phyloP scores from a whole-genome alignment of 441 rosid genomes.

The Hura crepitans region DNA sequence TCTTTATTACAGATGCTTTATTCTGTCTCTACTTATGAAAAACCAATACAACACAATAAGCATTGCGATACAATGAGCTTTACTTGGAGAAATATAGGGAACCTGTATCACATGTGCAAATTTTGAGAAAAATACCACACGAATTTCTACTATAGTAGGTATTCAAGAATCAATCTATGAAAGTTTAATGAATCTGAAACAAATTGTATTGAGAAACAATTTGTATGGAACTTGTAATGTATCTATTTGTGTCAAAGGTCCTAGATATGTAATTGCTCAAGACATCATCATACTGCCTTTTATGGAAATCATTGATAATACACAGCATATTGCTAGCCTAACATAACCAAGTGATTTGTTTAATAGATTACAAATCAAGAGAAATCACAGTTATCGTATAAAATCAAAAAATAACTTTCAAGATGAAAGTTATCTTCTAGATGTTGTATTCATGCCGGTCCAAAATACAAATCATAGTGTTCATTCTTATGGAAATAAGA shows the following conservation, averaged over 20 bases:
- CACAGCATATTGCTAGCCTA: too few species aligned
- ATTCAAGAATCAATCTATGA: constrained; percentile 17
- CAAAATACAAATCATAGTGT: background rate
- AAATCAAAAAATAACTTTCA: constrained; percentile 13
- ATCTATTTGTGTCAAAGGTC: constrained; percentile 17
- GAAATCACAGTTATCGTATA: constrained; percentile 8
- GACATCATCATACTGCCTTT: background rate
- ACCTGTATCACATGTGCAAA: background rate
- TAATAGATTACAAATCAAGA: constrained; percentile 8
- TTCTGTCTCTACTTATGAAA: background rate
- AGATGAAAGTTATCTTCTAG: constrained; percentile 7
- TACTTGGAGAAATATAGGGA: background rate
- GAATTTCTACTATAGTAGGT: constrained; percentile 9
- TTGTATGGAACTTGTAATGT: constrained; percentile 8
- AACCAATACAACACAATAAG: background rate
- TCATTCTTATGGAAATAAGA: constrained; percentile 17
- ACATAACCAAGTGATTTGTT: too few species aligned
- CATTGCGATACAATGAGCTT: background rate
- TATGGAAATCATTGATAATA: background rate
- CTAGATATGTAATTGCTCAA: constrained; percentile 1
- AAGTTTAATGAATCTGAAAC: constrained; percentile 27
- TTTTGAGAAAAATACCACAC: background rate
- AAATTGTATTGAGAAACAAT: constrained; percentile 23
- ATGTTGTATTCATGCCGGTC: constrained; percentile 1
- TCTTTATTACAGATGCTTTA: background rate